Conservation (phyloP, 2,329 filamentous ascomycete species). For the Xylaria sp. region DNA sequence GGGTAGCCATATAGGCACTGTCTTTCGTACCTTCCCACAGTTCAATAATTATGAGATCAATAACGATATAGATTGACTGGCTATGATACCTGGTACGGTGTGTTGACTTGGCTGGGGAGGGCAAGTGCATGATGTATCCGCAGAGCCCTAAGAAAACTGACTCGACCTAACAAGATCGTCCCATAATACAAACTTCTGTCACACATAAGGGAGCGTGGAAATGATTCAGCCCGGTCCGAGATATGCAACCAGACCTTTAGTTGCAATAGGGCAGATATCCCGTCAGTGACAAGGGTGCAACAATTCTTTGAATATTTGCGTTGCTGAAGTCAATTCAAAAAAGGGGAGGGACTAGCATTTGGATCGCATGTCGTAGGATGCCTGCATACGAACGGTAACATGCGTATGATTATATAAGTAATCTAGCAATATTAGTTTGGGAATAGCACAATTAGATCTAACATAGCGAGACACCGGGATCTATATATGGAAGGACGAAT, state of each 20-base stretch:
- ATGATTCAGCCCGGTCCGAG: not conserved
- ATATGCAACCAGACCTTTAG: not conserved
- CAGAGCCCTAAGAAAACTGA: no score
- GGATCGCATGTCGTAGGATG: constrained; percentile 5
- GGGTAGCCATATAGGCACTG: no score
- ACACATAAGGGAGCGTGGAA: not conserved
- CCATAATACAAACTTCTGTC: not conserved
- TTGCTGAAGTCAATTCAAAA: not conserved
- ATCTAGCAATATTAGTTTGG: not conserved
- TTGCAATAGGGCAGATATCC: not conserved
- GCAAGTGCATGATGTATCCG: no score
- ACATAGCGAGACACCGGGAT: not conserved
- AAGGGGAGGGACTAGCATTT: not conserved
- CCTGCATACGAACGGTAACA: not conserved
- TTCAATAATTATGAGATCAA: no score
- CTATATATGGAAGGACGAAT: constrained; percentile 34
- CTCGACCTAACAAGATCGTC: no score
- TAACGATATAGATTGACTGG: no score
- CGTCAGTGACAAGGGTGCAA: not conserved
- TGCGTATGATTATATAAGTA: not conserved
- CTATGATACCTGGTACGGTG: no score
- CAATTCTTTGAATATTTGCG: not conserved
- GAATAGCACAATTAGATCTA: not conserved
- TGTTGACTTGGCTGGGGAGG: no score
- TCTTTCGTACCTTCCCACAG: no score